Conservation (phyloP, 2,329 filamentous ascomycete genomes). For the Colletotrichum sp. region DNA sequence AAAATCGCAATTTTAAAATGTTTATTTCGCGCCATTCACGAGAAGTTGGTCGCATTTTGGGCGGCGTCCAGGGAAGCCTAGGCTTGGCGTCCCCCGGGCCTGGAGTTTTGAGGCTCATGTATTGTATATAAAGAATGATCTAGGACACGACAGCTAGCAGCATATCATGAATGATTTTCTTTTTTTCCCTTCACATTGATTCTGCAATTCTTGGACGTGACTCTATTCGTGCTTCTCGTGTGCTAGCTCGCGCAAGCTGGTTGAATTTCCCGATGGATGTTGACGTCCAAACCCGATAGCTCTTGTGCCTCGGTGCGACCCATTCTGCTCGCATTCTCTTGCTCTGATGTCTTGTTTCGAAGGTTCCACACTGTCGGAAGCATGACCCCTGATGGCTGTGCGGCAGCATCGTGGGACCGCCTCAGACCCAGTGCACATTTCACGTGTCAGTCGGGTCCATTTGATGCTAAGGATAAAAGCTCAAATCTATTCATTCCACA, state of each 20-base stretch:
- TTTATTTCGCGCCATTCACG: not conserved
- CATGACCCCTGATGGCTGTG: not conserved
- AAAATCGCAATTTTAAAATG: slow-evolving; percentile 31
- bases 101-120: slow-evolving; percentile 14
- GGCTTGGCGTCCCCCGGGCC: not conserved
- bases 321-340: not conserved
- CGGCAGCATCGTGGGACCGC: not conserved
- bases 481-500: slow-evolving; percentile 17
- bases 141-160: slow-evolving; percentile 10
- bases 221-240: not conserved
- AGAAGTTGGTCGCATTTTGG: slow-evolving; percentile 13
- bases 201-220: not conserved
- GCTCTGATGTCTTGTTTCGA: not conserved
- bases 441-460: not conserved
- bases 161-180: slow-evolving; percentile 6
- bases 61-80: not conserved
- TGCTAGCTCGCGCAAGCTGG: not conserved
- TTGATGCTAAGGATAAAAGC: not conserved
- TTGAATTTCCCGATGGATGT: not conserved
- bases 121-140: slow-evolving; percentile 12
- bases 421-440: not conserved
- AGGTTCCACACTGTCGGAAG: not conserved
- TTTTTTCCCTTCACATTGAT: not conserved
- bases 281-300: not conserved
- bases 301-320: not conserved